Base-by-base conservation (phyloP, 2,329 filamentous ascomycete genomes). In the Rutstroemia sp. region DNA sequence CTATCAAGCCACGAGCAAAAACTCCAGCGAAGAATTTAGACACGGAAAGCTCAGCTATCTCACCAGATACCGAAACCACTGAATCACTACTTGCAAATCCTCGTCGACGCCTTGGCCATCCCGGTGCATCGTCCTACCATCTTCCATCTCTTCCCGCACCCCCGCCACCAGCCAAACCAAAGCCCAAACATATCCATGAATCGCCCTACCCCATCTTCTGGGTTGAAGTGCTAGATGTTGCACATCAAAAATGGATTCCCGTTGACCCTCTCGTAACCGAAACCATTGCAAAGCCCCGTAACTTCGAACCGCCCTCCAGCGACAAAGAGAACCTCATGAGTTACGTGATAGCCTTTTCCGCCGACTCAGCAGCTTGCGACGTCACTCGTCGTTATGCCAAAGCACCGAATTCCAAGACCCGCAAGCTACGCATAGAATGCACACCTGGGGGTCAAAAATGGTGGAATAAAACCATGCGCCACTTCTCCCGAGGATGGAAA, bases 331-430 rank as follows among this genome's bases (percentile, higher is more conserved):
- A 96, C 63, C 80, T 75, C 54, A 81, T 99, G 73, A 80, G 78
- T 9, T 99, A 99, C 66, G 92, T 88, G 0, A 76, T 99, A 51
- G 89, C 86, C 0, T 96, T 96, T 61, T 88, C 95, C 61, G 82
- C 84, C 12, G 88, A 95, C 62, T 87, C 84, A 2, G 82, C 81
- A 14, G 90, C 84, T 0, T 83, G 81, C 65, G 94, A 99, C 66
- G 89, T 99, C 0, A 99, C 94, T 0, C 80, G 84, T 55, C 83
- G 94, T 16, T 99, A 99, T 68, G 80, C 85, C 1, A 95, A 94
- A 70, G 86, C 87, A 0, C 97, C 87, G 72, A 94, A 91, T 64
- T 88, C 92, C 21, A 97, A 97, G 72, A 96, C 92, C 1, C 81
- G 89, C 21, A 90, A 84, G 61, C 72, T 81, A 57, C 84, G 94